Evolutionary conservation across 1,139 yeast genomes (phyloP).

Genomic region (Arxiozyma bovina): DNA sequence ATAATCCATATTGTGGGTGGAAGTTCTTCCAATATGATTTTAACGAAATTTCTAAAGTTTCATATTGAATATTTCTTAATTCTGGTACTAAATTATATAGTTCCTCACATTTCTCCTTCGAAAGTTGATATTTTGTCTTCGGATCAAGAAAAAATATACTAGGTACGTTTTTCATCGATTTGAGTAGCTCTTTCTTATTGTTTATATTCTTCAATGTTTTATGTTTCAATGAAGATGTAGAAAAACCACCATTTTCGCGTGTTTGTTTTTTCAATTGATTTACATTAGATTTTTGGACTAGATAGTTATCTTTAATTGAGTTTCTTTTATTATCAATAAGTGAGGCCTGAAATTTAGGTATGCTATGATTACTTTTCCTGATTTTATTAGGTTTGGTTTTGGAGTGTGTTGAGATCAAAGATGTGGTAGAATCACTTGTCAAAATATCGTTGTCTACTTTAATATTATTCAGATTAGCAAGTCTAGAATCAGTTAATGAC

Average conservation of each 20-base stretch:
- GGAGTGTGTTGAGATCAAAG: not conserved
- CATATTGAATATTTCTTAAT: slow-evolving; percentile 14
- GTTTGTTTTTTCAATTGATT: slow-evolving; percentile 14
- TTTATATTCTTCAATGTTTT: slow-evolving; percentile 5
- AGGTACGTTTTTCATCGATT: slow-evolving; percentile 16
- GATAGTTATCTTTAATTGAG: slow-evolving; percentile 16
- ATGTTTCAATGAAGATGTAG: not conserved
- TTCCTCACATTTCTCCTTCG: slow-evolving; percentile 12
- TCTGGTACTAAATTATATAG: slow-evolving; percentile 25
- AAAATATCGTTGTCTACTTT: not conserved
- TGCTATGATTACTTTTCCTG: not conserved
- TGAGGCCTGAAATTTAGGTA: slow-evolving; percentile 7
- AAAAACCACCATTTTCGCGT: not conserved
- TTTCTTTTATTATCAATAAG: slow-evolving; percentile 11
- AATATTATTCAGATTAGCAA: not conserved
- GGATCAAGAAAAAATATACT: slow-evolving; percentile 16
- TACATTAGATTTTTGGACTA: slow-evolving; percentile 18
- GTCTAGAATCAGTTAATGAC: not conserved
- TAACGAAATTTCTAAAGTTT: slow-evolving; percentile 27
- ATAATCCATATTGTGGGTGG: slow-evolving; percentile 53
- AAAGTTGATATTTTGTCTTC: slow-evolving; percentile 9
- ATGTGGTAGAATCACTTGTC: not conserved
- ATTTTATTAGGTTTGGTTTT: not conserved
- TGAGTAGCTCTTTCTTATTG: slow-evolving; percentile 8
- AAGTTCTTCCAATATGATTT: slow-evolving; percentile 48